Percentiles rank a stretch among this genome's conserved stretches.
Conservation (phyloP, 2,329 filamentous ascomycete genomes). For the Colletotrichum orbiculare region DNA sequence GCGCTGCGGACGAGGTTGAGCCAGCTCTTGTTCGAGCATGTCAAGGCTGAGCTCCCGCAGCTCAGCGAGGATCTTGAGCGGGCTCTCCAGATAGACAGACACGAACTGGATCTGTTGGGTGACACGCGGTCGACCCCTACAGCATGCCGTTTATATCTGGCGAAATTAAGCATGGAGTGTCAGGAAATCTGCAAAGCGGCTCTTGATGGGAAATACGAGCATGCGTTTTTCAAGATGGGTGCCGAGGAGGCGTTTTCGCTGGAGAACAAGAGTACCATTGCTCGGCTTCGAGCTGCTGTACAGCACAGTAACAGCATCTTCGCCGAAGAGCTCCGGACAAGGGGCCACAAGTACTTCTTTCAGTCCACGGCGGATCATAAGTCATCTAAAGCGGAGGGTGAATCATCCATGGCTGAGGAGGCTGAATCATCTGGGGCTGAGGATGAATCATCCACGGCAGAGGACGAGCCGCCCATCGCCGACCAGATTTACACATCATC, state of each 20-base stretch:
- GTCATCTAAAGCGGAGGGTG: too few relatives aligned
- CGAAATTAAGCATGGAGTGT: constrained; percentile 6
- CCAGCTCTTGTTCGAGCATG: constrained; percentile 59
- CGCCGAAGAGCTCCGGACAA: constrained; percentile 39
- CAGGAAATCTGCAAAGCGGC: constrained; percentile 7
- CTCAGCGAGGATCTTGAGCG: constrained; percentile 54
- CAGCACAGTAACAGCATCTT: constrained; percentile 41
- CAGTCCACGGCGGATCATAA: too few relatives aligned
- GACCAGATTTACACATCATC: not conserved
- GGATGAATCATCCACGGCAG: too few relatives aligned
- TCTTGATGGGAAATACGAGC: constrained; percentile 33
- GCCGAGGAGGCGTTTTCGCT: constrained; percentile 3
- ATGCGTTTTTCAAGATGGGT: constrained; percentile 32
- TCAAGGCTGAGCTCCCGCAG: constrained; percentile 51
- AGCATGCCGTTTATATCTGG: constrained; percentile 1
- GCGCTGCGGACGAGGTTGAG: constrained; percentile 61
- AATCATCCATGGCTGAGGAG: too few relatives aligned
- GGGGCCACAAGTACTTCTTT: constrained; percentile 39
- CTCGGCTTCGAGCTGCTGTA: constrained; percentile 40
- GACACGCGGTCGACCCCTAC: not conserved
- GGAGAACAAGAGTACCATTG: constrained; percentile 17
- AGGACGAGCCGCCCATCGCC: too few relatives aligned
- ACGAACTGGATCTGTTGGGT: not conserved
- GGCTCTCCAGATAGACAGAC: not conserved
- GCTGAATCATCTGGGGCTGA: too few relatives aligned